Evolutionary conservation across 1,139 yeast species (phyloP), one percentile per base, ranked within the genome.

Genomic region (Hansenula anomala): DNA sequence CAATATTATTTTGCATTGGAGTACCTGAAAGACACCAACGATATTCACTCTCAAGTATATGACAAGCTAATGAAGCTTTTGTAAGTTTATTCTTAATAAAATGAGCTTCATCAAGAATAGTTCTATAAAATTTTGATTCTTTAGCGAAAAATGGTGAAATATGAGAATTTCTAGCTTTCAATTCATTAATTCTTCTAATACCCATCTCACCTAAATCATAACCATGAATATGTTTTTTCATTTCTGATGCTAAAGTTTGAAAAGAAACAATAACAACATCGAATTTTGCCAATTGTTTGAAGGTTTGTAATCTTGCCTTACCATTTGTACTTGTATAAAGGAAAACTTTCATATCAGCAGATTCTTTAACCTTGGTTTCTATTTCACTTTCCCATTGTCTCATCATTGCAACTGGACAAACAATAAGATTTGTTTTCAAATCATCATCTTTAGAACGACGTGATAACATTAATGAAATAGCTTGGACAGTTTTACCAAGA

Each of bases 1-100:
- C 84, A 42, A 90, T 74, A 38, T 69, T 75, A 53, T 92, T 92
- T 61, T 94, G 97, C 68, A 94, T 82, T 0, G 98, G 98, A 0
- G 99, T 92, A 51, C 98, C 99, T 6, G 95, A 80, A 32, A 92
- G 66, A 53, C 96, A 85, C 78, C 95, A 80, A 41, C 92, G 67
- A 50, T 75, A 78, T 1, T 57, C 60, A 0, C 80, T 66, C 25
- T 69, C 61, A 15, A 90, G 47, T 13, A 73, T 66, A 6, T 80
- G 71, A 38, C 83, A 80, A 0, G 96, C 81, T 43, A 72, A 75
- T 1, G 96, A 79, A 3, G 82, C 70, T 48, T 76, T 69, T 0
- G 97, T 75, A 5, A 61, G 50, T 48, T 79, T 81, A 56, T 89
- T 90, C 54, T 92, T 89, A 51, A 92, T 86, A 47, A 73, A 71